Evolutionary conservation across 2,329 filamentous ascomycete species (phyloP), one percentile per base, ranked within the genome.

Genomic region (Claviceps citrina): DNA sequence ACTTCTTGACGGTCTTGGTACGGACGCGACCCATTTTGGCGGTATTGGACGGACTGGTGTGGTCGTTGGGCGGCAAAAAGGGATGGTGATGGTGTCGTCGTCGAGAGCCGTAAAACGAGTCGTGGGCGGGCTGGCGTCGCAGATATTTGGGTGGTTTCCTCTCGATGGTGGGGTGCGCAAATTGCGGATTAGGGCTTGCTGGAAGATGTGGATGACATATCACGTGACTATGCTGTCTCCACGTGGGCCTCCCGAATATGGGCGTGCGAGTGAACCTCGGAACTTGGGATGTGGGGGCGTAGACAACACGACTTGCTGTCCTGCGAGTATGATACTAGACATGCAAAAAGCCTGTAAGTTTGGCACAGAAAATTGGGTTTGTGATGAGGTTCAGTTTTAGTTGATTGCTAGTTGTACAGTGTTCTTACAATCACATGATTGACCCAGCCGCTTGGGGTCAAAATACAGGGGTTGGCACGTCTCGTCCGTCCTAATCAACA

Each of bases 1-100:
- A 76, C 71, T 76, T 76, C 72, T 77, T 77, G 55, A 76, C 73
- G 48, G 75, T 79, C 71, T 79, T 79, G 53, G 75, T 79, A 53
- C 75, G 73, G 64, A 79, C 75, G 66, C 73, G 73, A 76, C 74
- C 74, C 74, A 78, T 78, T 61, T 73, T 77, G 68, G 57, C 70
- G 66, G 68, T 68, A 55, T 66, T 65, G 53, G 53, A 53, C 59
- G 54, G 53, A 26, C 37, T 44, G 51, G 54, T 46, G 49, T 54
- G 55, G 47, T 49, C 51, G 52, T 53, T 56, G 54, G 57, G 54
- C 45, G 55, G 49, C 54, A 51, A 50, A 52, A 54, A 51, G 51
- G 46, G 48, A 33, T 34, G 38, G 38, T 12, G 37, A n/a, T 26
- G 12, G 5, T 28, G 20, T 28, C 19, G 30, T 28, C 38, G 38